Conservation (phyloP, 106 monocot genomes). For the Gastrodia elata region DNA sequence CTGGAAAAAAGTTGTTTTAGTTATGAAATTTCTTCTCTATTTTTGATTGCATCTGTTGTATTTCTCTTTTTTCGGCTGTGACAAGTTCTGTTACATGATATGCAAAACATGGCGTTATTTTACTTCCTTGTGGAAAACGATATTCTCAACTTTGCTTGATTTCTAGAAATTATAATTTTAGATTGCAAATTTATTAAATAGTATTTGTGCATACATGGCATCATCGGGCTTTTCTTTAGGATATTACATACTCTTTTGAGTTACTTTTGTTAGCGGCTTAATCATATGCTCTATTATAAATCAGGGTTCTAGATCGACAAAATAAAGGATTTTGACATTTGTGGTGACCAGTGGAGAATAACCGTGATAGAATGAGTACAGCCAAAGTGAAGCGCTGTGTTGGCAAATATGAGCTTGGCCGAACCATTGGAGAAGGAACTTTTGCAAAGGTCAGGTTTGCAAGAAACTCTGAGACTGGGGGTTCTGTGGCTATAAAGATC, state of each 20-base stretch:
- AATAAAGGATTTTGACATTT: neutral
- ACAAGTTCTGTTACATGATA: neutral
- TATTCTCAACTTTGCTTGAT: neutral
- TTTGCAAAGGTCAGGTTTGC: conserved; percentile 96
- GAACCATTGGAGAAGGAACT: conserved; percentile 89
- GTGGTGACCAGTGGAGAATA: neutral
- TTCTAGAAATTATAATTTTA: neutral
- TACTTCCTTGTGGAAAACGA: neutral
- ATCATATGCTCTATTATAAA: neutral
- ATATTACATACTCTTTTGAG: neutral
- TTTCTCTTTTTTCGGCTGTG: neutral
- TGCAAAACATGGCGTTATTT: neutral
- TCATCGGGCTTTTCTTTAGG: neutral
- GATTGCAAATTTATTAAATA: neutral
- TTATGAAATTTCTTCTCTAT: neutral
- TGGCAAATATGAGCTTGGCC: conserved; percentile 87
- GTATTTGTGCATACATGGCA: neutral
- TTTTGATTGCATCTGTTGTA: neutral
- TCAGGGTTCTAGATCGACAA: neutral
- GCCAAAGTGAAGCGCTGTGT: conserved; percentile 58
- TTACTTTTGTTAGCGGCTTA: neutral
- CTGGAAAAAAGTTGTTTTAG: neutral
- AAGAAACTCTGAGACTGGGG: conserved; percentile 60
- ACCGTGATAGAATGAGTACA: conserved; percentile 30
- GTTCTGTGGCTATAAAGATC: conserved; percentile 85